A percentile compares a stretch with the other conserved stretches of the same genome.
Conservation (phyloP, 306 rosid species). For the Leucaena leucocephala region DNA sequence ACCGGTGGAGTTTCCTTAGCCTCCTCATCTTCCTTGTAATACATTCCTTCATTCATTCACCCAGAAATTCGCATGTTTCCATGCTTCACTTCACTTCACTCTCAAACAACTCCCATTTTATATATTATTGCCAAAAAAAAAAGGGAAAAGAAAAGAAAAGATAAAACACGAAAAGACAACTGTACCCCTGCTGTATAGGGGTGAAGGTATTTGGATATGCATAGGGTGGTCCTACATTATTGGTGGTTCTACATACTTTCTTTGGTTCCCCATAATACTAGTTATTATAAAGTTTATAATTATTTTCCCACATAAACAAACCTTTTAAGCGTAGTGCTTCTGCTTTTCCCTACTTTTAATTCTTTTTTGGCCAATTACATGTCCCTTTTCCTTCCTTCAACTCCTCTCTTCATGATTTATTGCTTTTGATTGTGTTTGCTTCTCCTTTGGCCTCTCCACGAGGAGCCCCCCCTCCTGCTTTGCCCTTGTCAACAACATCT, state of each 20-base stretch:
- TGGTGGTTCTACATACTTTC: no score
- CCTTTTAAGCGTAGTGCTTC: conserved; percentile 3
- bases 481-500: conserved; percentile 2
- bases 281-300: neutral
- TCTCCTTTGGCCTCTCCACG: conserved; percentile 1
- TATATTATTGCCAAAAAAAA: neutral
- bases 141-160: no score
- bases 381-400: neutral
- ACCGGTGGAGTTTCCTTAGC: neutral
- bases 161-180: neutral
- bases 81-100: neutral
- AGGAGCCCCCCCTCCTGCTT: conserved; percentile 1
- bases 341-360: conserved; percentile 2
- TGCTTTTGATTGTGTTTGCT: neutral
- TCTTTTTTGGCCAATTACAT: neutral
- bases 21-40: neutral
- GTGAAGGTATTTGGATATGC: neutral
- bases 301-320: neutral
- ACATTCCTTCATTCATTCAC: no score
- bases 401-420: conserved; percentile 5
- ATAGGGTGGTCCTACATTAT: neutral
- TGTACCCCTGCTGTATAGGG: neutral
- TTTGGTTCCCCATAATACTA: conserved; percentile 6
- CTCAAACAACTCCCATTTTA: neutral
- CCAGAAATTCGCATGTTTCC: neutral